Evolutionary conservation across 108 stramenopile genomes (phyloP).

Genomic region (Pseudonitzschia multistriata): DNA sequence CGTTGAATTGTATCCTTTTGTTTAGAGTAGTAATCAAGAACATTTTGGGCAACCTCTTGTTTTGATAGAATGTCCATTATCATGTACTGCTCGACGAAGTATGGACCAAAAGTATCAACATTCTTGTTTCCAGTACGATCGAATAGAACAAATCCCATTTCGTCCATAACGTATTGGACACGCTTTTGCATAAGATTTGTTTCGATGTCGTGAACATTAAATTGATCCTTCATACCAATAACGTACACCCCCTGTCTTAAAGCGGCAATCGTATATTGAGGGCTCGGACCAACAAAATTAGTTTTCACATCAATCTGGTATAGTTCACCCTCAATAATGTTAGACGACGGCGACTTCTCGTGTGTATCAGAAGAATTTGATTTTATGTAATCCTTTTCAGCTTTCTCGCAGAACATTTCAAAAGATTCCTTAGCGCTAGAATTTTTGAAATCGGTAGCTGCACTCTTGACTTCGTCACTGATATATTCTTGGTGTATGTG

Average conservation of each 20-base stretch:
- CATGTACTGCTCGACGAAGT: constrained; percentile 38
- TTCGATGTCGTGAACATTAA: constrained; percentile 29
- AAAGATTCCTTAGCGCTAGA: constrained; percentile 13
- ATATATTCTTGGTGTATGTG: constrained; percentile 23
- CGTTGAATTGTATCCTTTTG: constrained; percentile 26
- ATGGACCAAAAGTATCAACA: constrained; percentile 33
- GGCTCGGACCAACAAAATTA: constrained; percentile 27
- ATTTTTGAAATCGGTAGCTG: constrained; percentile 13
- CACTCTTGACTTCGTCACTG: constrained; percentile 13
- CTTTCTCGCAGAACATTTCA: constrained; percentile 2
- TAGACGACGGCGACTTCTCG: background rate
- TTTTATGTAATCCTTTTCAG: background rate
- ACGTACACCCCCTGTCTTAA: constrained; percentile 29
- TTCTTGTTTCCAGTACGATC: constrained; percentile 18
- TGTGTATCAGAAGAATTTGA: background rate
- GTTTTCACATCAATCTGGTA: constrained; percentile 12
- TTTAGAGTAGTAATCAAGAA: constrained; percentile 27
- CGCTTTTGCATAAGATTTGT: constrained; percentile 18
- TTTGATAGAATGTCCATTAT: constrained; percentile 37
- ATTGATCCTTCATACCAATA: constrained; percentile 39
- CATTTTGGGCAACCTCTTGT: constrained; percentile 34
- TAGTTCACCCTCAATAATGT: background rate
- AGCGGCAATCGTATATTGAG: constrained; percentile 34
- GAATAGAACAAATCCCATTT: constrained; percentile 31
- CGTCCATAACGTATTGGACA: constrained; percentile 29